Evolutionary conservation across 805 yeast genomes (phyloP).

Genomic region (Myxozyma sirexii): DNA sequence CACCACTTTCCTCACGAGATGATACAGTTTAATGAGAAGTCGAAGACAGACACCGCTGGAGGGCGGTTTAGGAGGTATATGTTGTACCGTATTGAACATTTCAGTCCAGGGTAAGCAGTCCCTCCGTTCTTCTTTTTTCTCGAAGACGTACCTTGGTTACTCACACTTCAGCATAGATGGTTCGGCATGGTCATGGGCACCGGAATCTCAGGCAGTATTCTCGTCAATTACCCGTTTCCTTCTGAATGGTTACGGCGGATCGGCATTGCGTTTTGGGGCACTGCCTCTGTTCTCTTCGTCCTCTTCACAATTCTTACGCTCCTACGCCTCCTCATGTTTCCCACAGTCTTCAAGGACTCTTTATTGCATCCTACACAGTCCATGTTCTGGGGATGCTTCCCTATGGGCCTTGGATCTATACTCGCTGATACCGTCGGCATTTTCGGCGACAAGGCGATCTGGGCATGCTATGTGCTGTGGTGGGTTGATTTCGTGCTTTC

Average conservation of each 20-base stretch:
- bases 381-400: constrained; percentile 73
- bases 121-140: neutral
- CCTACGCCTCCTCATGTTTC: constrained; percentile 46
- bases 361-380: constrained; percentile 51
- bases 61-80: constrained; percentile 5
- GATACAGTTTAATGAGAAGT: neutral
- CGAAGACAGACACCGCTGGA: neutral
- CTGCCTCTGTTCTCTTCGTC: constrained; percentile 52
- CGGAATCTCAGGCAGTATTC: constrained; percentile 67
- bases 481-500: constrained; percentile 65
- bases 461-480: constrained; percentile 67
- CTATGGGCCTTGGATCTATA: constrained; percentile 77
- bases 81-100: constrained; percentile 34
- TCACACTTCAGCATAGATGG: constrained; percentile 43
- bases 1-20: neutral
- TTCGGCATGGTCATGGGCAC: constrained; percentile 84
- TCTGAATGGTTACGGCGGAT: constrained; percentile 60
- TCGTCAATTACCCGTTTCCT: constrained; percentile 67
- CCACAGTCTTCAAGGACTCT: constrained; percentile 41
- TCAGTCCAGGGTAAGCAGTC: constrained; percentile 36
- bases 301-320: constrained; percentile 50
- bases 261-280: constrained; percentile 64
- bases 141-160: neutral
- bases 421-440: constrained; percentile 57
- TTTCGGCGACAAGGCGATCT: constrained; percentile 49